Evolutionary conservation across 805 yeast species (phyloP), one percentile per base, ranked within the genome.

Genomic region (Candida sphagnicola): DNA sequence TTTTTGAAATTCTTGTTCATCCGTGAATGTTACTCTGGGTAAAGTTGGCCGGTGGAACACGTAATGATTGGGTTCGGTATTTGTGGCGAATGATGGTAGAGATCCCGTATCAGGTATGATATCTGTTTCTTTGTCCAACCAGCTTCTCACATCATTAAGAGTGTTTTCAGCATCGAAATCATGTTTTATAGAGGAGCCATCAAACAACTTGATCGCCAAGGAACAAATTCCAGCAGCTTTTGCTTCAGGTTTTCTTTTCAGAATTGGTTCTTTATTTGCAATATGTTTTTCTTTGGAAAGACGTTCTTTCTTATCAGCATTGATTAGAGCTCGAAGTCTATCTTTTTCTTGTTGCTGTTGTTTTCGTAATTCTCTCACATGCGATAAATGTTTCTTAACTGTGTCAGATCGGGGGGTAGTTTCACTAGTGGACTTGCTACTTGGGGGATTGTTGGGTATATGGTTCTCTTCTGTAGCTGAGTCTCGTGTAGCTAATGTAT

Each of bases 181-280:
- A 34, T 76, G 70, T 39, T 70, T 73, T 3, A 82, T 40, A 1
- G 83, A 65, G 10, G 67, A 62, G 0, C 95, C 91, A 57, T 86
- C 84, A 34, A 86, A 70, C 28, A 84, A 62, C 47, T 85, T 76
- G 10, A 87, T 66, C n/a, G 77, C 72, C 10, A 82, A 58, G 0
- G 68, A 56, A 45, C 86, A 56, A 4, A 13, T 24, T 6, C 24
- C 12, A 10, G 5, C 16, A 12, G 23, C n/a, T 15, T 8, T 4
- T 31, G 21, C 17, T 36, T 16, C 3, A 29, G 36, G 3, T 10
- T 11, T 14, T 16, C 14, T 18, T 5, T 5, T 13, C 21, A 30
- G 18, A 6, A 5, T 16, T 10, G 33, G 33, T 16, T 30, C 21
- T 5, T 6, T 6, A 8, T 8, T 31, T 6, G 8, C 25, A 13